phyloP scores from a whole-genome alignment of 208 protist genomes.

The Borovskyia barvae region DNA sequence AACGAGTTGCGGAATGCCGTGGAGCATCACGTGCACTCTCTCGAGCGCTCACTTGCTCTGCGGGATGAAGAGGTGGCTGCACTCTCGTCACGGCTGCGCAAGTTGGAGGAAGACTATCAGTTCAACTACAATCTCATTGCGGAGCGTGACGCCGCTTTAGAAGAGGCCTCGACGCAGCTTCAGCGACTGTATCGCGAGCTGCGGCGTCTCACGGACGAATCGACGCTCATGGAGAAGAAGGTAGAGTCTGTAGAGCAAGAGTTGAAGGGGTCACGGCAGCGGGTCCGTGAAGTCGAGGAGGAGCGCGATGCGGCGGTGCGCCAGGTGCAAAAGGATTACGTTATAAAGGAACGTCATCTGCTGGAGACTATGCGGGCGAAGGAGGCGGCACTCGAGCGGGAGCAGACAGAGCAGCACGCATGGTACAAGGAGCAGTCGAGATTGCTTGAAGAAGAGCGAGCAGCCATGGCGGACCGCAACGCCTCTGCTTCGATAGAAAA shows the following conservation, averaged over 20 bases:
- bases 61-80: conserved; percentile 67
- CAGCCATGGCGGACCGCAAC: conserved; percentile 31
- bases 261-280: conserved; percentile 32
- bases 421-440: conserved; percentile 50
- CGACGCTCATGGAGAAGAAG: conserved; percentile 26
- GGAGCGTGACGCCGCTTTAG: conserved; percentile 82
- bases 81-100: conserved; percentile 54
- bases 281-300: conserved; percentile 58
- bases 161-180: conserved; percentile 77
- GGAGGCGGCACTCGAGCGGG: conserved; percentile 52
- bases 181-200: conserved; percentile 76
- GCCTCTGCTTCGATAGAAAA: conserved; percentile 23
- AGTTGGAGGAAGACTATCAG: conserved; percentile 88
- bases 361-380: conserved; percentile 29
- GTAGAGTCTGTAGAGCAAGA: conserved; percentile 45
- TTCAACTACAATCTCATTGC: conserved; percentile 89
- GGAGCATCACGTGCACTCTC: conserved; percentile 63
- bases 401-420: conserved; percentile 60
- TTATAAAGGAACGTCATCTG: conserved; percentile 56
- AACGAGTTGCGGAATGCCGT: conserved; percentile 77
- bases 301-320: conserved; percentile 43
- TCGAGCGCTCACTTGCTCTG: conserved; percentile 54
- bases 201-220: conserved; percentile 51
- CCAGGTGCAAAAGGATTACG: conserved; percentile 42
- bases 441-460: conserved; percentile 45